These are phyloP conservation scores for Lojkania enalia DNA, from an alignment of 2,329 filamentous ascomycete species.

Conservation along the genomic window DNA sequence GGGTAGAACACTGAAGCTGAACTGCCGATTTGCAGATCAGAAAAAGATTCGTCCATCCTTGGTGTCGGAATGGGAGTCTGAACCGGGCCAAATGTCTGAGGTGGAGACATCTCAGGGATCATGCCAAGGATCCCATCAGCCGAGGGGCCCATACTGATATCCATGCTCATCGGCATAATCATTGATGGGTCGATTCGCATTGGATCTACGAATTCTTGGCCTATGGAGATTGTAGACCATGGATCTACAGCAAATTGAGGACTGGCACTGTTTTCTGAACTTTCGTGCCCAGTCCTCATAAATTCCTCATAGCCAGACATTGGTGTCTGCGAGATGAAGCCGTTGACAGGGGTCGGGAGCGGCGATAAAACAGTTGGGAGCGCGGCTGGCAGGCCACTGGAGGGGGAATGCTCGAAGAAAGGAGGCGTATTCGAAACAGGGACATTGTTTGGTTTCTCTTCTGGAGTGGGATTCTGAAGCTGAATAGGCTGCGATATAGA, in stretches of 20 bases:
- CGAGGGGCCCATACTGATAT: constrained; percentile 46
- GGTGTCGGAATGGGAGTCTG: constrained; percentile 54
- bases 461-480: constrained; percentile 35
- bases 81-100: constrained; percentile 44
- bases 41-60: constrained; percentile 51
- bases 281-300: constrained; percentile 43
- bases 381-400: constrained; percentile 35
- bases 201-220: constrained; percentile 48
- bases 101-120: constrained; percentile 49
- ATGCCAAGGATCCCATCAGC: constrained; percentile 50
- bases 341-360: constrained; percentile 42
- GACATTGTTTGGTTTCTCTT: constrained; percentile 36
- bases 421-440: constrained; percentile 38
- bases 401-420: constrained; percentile 49
- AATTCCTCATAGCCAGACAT: constrained; percentile 54
- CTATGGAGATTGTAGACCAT: constrained; percentile 53
- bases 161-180: constrained; percentile 51
- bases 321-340: constrained; percentile 50
- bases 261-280: constrained; percentile 48
- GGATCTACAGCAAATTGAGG: constrained; percentile 54
- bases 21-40: constrained; percentile 51
- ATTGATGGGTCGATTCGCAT: constrained; percentile 52
- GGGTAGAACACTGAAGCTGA: constrained; percentile 48
- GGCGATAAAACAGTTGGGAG: constrained; percentile 42
- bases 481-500: constrained; percentile 39